Evolutionary conservation across 2,329 filamentous ascomycete species (phyloP).

Genomic region (Periconia sp.): DNA sequence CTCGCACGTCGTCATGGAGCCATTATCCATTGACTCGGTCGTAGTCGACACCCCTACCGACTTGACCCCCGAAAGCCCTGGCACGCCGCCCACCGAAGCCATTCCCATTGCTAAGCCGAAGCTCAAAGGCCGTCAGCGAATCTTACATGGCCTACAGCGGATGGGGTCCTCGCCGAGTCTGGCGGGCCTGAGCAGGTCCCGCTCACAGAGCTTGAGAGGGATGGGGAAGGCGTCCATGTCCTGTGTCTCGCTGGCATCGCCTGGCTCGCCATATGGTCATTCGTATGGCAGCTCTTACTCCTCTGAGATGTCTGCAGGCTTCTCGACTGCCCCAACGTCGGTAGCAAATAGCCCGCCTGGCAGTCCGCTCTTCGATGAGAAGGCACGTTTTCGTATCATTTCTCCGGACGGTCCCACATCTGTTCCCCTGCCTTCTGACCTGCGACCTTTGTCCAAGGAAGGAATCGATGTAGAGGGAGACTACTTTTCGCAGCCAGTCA

Average conservation of each 20-base stretch:
- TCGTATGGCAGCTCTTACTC: slow-evolving; percentile 62
- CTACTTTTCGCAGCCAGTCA: slow-evolving; percentile 54
- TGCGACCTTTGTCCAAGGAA: slow-evolving; percentile 58
- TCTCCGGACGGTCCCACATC: slow-evolving; percentile 60
- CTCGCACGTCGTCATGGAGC: slow-evolving; percentile 36
- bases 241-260: slow-evolving; percentile 65
- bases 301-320: slow-evolving; percentile 62
- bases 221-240: slow-evolving; percentile 68
- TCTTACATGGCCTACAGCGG: slow-evolving; percentile 77
- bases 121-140: slow-evolving; percentile 70
- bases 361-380: slow-evolving; percentile 58
- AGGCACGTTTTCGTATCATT: slow-evolving; percentile 62
- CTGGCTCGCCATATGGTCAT: slow-evolving; percentile 57
- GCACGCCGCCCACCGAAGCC: slow-evolving; percentile 29
- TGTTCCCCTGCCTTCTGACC: slow-evolving; percentile 68
- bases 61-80: slow-evolving; percentile 14
- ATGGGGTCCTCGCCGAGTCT: slow-evolving; percentile 83
- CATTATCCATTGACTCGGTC: slow-evolving; percentile 45
- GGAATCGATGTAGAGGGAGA: slow-evolving; percentile 49
- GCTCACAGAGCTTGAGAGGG: slow-evolving; percentile 71
- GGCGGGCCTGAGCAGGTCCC: slow-evolving; percentile 65
- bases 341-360: slow-evolving; percentile 55
- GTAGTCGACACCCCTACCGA: slow-evolving; percentile 39
- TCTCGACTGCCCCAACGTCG: slow-evolving; percentile 63
- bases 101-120: slow-evolving; percentile 54